Conservation (phyloP, 2,329 filamentous ascomycete genomes). For the Fusarium buharicum region DNA sequence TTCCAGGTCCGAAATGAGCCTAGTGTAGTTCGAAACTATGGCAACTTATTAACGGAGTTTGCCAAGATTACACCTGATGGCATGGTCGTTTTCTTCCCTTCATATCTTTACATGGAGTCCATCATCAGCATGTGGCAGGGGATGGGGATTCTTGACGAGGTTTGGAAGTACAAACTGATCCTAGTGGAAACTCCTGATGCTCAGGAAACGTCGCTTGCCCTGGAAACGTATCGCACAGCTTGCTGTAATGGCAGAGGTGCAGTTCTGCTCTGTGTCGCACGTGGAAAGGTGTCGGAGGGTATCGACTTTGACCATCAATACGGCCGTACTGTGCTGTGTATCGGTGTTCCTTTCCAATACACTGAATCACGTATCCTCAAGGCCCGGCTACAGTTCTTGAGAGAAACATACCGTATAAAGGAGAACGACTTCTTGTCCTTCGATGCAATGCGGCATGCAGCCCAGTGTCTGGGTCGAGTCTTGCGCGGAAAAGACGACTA, state of each 20-base stretch:
- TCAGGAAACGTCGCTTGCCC: constrained; percentile 92
- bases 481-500: constrained; percentile 98
- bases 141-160: constrained; percentile 96
- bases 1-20: constrained; percentile 97
- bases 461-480: constrained; percentile 94
- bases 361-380: constrained; percentile 98
- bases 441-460: constrained; percentile 98
- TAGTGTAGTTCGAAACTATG: constrained; percentile 96
- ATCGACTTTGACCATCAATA: constrained; percentile 99
- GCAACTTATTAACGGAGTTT: constrained; percentile 92
- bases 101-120: constrained; percentile 98
- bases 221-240: constrained; percentile 96
- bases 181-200: constrained; percentile 97
- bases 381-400: constrained; percentile 92
- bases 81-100: constrained; percentile 99
- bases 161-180: constrained; percentile 99
- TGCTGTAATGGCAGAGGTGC: constrained; percentile 97
- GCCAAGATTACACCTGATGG: constrained; percentile 96
- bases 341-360: constrained; percentile 98
- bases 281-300: constrained; percentile 96
- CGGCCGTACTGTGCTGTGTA: constrained; percentile 92
- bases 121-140: constrained; percentile 99
- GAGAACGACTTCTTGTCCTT: constrained; percentile 99
- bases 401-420: constrained; percentile 94
- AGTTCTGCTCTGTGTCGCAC: constrained; percentile 91